Conservation (phyloP, 768 basidiomycete genomes). For the Lactarius pseudohatsudake region DNA sequence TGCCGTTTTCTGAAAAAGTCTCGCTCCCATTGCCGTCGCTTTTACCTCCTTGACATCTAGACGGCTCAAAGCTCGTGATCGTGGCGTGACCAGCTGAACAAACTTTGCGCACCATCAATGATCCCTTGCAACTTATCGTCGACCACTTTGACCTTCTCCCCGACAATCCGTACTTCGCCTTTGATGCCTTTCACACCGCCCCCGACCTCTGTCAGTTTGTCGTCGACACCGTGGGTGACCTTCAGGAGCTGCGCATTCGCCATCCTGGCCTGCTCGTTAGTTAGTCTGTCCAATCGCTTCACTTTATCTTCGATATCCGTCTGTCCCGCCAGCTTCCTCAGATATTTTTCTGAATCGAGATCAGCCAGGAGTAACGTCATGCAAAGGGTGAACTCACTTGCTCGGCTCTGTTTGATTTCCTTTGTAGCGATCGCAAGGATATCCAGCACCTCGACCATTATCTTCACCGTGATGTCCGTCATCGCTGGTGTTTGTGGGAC, state of each 20-base stretch:
- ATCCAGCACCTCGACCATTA: conserved; percentile 10
- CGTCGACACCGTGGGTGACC: neutral
- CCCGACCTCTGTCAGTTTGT: neutral
- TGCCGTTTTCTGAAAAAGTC: neutral
- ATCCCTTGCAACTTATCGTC: neutral
- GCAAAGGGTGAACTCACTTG: neutral
- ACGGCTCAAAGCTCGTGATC: neutral
- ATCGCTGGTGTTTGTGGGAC: neutral
- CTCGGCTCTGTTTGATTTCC: neutral
- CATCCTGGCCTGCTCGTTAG: neutral
- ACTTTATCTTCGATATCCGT: conserved; percentile 7
- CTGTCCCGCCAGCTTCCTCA: conserved; percentile 4
- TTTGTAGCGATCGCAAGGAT: conserved; percentile 6
- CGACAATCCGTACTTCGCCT: neutral
- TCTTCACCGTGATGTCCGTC: conserved; percentile 4
- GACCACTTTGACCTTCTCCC: neutral
- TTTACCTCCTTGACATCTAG: neutral
- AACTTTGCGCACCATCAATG: neutral
- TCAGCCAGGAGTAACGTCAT: neutral
- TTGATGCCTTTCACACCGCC: neutral
- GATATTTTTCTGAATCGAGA: neutral
- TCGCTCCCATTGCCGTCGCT: neutral
- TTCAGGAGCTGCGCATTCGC: neutral
- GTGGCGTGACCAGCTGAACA: neutral
- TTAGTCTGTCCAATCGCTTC: conserved; percentile 1